A percentile compares a stretch with the other conserved stretches of the same genome.
phyloP scores from a whole-genome alignment of 106 monocot genomes.

The Acorus gramineus region DNA sequence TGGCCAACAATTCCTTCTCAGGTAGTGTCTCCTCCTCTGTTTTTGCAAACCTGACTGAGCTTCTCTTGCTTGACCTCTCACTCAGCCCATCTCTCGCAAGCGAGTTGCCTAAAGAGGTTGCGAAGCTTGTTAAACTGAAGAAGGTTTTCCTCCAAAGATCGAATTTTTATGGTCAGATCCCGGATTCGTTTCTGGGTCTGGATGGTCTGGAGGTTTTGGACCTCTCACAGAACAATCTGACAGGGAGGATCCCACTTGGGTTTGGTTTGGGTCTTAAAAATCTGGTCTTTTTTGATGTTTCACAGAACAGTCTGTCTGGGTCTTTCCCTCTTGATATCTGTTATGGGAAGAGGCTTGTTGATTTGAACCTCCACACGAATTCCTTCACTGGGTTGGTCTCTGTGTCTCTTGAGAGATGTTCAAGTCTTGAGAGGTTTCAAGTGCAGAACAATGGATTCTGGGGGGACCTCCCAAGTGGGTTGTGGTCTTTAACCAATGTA shows the following conservation, averaged over 20 bases:
- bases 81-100: conserved; percentile 34
- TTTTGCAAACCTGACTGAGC: conserved; percentile 26
- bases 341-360: conserved; percentile 26
- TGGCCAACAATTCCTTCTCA: conserved; percentile 45
- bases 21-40: conserved; percentile 34
- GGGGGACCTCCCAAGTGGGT: conserved; percentile 36
- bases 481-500: conserved; percentile 55
- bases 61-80: conserved; percentile 44
- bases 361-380: conserved; percentile 39
- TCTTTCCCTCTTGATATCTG: conserved; percentile 47
- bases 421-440: conserved; percentile 43
- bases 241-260: conserved; percentile 33
- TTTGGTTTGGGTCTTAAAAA: conserved; percentile 39
- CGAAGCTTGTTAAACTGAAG: conserved; percentile 23
- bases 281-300: conserved; percentile 46
- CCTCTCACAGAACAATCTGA: conserved; percentile 52
- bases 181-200: conserved; percentile 29
- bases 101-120: conserved; percentile 41
- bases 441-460: conserved; percentile 49
- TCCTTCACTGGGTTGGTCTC: conserved; percentile 31
- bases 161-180: conserved; percentile 42
- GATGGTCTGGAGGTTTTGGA: conserved; percentile 38
- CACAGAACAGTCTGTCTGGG: conserved; percentile 51
- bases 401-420: conserved; percentile 26
- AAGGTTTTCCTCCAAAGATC: conserved; percentile 35